phyloP scores from a whole-genome alignment of 495 filamentous ascomycete species.

The Halenospora varia region DNA sequence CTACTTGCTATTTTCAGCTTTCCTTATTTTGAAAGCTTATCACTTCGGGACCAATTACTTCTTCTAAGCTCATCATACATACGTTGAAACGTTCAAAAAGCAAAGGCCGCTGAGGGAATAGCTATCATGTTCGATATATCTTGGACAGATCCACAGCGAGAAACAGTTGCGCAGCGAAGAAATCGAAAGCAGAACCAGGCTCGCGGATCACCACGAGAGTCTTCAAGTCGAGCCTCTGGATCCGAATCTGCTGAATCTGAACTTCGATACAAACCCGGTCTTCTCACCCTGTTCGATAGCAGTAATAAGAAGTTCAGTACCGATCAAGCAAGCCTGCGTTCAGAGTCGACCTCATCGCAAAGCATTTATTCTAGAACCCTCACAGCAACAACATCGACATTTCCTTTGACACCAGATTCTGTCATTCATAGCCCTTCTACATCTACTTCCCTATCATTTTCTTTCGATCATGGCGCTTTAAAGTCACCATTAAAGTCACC shows the following conservation, averaged over 20 bases:
- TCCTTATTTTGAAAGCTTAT: too few species aligned
- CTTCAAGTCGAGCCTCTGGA: conserved; percentile 19
- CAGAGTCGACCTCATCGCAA: too few species aligned
- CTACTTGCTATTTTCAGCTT: too few species aligned
- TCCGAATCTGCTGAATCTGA: conserved; percentile 11
- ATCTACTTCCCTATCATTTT: too few species aligned
- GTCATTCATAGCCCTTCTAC: too few species aligned
- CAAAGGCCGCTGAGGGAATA: too few species aligned
- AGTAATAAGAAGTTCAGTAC: not conserved
- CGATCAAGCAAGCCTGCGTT: too few species aligned
- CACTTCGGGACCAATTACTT: too few species aligned
- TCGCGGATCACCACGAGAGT: conserved; percentile 10
- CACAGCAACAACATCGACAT: too few species aligned
- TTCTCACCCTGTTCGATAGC: conserved; percentile 2
- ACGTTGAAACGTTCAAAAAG: not conserved
- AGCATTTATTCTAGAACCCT: too few species aligned
- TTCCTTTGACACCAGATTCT: too few species aligned
- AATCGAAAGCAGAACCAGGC: conserved; percentile 10
- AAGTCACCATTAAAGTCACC: conserved; percentile 11
- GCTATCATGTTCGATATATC: conserved; percentile 55
- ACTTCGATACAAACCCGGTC: not conserved
- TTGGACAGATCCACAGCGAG: conserved; percentile 42
- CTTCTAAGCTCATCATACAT: not conserved
- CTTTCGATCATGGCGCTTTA: not conserved
- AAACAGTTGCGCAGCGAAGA: conserved; percentile 39